phyloP scores from a whole-genome alignment of 139 green algal species.

The Coelastrella sp. region DNA sequence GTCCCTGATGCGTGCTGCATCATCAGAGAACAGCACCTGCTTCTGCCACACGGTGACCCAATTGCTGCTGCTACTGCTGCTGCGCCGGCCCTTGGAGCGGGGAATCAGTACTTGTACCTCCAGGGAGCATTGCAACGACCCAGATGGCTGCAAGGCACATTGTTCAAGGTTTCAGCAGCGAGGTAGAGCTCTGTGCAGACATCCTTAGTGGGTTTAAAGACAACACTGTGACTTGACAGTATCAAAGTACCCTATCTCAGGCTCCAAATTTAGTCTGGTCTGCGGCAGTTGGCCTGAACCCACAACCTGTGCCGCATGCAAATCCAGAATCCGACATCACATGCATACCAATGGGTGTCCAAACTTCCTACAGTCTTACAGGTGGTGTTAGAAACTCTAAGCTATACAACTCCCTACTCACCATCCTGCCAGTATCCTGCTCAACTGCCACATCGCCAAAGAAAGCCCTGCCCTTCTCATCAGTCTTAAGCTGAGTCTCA shows the following conservation, averaged over 20 bases:
- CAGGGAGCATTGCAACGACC: slow-evolving; percentile 53
- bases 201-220: no score
- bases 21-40: slow-evolving; percentile 76
- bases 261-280: no score
- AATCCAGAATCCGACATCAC: not conserved
- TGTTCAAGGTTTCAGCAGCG: not conserved
- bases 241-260: no score
- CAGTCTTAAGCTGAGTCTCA: slow-evolving; percentile 43
- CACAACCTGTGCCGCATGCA: no score
- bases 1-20: slow-evolving; percentile 64
- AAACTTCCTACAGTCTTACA: not conserved
- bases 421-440: slow-evolving; percentile 62
- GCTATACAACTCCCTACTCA: not conserved
- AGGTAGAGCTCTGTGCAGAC: not conserved
- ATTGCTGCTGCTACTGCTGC: slow-evolving; percentile 20
- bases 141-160: not conserved
- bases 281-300: no score
- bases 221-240: no score
- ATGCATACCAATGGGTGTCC: not conserved
- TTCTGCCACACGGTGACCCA: slow-evolving; percentile 61
- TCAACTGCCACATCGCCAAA: slow-evolving; percentile 63
- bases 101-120: slow-evolving; percentile 20
- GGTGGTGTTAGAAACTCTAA: no score
- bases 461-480: slow-evolving; percentile 66
- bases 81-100: not conserved